phyloP scores from a whole-genome alignment of 1,139 yeast species.

The Candida dubliniensis region DNA sequence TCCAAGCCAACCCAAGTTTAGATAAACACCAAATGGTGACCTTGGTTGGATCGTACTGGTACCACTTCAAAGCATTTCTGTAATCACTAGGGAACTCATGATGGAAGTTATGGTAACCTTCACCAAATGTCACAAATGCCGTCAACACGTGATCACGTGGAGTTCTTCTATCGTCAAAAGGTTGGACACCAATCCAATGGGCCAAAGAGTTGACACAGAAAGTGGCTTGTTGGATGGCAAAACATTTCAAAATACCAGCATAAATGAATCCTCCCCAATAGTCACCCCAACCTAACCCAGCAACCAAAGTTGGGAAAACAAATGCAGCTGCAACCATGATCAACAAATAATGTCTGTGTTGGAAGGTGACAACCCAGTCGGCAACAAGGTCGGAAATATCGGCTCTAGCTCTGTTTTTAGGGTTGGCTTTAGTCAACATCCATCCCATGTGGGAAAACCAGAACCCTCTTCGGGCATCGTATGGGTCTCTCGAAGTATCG shows the following conservation, averaged over 20 bases:
- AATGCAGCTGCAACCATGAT: constrained; percentile 69
- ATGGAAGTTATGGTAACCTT: constrained; percentile 98
- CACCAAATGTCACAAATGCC: constrained; percentile 95
- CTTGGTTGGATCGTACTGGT: constrained; percentile 98
- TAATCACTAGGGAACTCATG: constrained; percentile 99
- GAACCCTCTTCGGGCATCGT: constrained; percentile 93
- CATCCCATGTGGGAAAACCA: constrained; percentile 97
- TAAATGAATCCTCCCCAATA: constrained; percentile 90
- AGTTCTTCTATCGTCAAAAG: constrained; percentile 95
- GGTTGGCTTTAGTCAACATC: constrained; percentile 94
- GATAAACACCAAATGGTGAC: constrained; percentile 68
- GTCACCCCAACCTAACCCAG: constrained; percentile 85
- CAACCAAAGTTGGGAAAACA: constrained; percentile 70
- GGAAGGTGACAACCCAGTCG: constrained; percentile 89
- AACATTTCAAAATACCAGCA: constrained; percentile 83
- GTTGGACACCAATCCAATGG: constrained; percentile 97
- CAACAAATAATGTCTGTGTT: constrained; percentile 84
- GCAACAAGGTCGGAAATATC: constrained; percentile 89
- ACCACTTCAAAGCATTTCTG: constrained; percentile 97
- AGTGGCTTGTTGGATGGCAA: constrained; percentile 92
- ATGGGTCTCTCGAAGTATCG: constrained; percentile 95
- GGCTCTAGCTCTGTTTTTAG: constrained; percentile 92
- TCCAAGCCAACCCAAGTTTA: constrained; percentile 82
- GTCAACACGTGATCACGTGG: constrained; percentile 96
- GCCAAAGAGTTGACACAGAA: constrained; percentile 98